Percentiles rank a stretch among this genome's conserved stretches.
These are phyloP conservation scores for Colletotrichum lupini DNA, from an alignment of 2,329 filamentous ascomycete species.

Conservation along the genomic window DNA sequence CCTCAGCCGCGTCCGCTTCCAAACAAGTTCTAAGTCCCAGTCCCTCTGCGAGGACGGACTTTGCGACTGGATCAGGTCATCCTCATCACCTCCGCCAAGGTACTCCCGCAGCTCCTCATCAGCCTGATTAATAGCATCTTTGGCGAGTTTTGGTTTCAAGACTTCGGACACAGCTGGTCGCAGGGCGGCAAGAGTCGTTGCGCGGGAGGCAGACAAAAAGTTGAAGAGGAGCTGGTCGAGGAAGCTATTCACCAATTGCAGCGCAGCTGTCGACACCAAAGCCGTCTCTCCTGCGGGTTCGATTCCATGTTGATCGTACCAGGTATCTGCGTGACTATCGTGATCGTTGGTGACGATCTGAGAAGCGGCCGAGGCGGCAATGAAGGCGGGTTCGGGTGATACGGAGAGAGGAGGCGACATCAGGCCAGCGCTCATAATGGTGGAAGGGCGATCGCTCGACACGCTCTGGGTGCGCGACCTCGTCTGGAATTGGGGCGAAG, in stretches of 20 bases:
- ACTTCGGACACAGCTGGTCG: slow-evolving; percentile 87
- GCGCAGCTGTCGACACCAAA: slow-evolving; percentile 76
- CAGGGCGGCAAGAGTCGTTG: slow-evolving; percentile 79
- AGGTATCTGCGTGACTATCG: slow-evolving; percentile 76
- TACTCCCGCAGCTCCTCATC: slow-evolving; percentile 92
- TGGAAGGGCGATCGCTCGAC: slow-evolving; percentile 77
- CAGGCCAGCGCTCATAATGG: slow-evolving; percentile 66
- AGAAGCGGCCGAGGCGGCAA: slow-evolving; percentile 87
- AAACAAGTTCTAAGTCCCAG: slow-evolving; percentile 93
- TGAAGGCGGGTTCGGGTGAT: slow-evolving; percentile 85
- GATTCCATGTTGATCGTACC: slow-evolving; percentile 76
- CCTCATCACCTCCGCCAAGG: slow-evolving; percentile 81
- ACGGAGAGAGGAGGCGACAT: slow-evolving; percentile 75
- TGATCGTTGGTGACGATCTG: slow-evolving; percentile 93
- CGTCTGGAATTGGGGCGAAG: slow-evolving; percentile 46
- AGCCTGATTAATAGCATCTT: slow-evolving; percentile 83
- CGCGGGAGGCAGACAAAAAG: slow-evolving; percentile 83
- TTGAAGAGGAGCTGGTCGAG: slow-evolving; percentile 94
- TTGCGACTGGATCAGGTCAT: slow-evolving; percentile 71
- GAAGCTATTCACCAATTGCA: slow-evolving; percentile 88
- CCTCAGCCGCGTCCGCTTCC: slow-evolving; percentile 91
- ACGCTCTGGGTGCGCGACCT: slow-evolving; percentile 71
- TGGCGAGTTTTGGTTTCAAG: slow-evolving; percentile 88
- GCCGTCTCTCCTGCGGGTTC: slow-evolving; percentile 75
- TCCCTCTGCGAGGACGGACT: slow-evolving; percentile 64